phyloP scores from a whole-genome alignment of 768 basidiomycete genomes.

The Inosperma sp. region DNA sequence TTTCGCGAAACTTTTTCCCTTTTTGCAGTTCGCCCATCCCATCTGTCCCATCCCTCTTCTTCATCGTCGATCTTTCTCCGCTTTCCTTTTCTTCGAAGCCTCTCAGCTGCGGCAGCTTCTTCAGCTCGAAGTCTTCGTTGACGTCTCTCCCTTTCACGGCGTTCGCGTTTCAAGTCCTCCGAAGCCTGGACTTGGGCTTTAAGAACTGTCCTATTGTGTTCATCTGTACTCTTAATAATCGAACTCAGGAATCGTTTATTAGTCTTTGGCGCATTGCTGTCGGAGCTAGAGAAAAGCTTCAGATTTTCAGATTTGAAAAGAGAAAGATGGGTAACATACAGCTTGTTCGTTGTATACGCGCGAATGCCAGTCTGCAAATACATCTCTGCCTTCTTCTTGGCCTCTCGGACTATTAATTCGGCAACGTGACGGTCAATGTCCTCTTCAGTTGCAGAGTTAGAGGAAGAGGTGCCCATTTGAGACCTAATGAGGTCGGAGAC shows the following conservation, averaged over 20 bases:
- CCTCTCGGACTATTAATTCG: conserved; percentile 87
- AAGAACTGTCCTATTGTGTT: conserved; percentile 86
- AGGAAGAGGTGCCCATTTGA: conserved; percentile 64
- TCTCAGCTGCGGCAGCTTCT: conserved; percentile 70
- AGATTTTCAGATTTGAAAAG: neutral
- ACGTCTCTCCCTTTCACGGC: conserved; percentile 59
- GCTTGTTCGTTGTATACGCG: conserved; percentile 61
- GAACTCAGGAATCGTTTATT: conserved; percentile 80
- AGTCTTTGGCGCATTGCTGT: conserved; percentile 69
- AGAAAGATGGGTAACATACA: conserved; percentile 32
- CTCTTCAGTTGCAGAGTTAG: conserved; percentile 61
- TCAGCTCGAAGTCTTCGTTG: conserved; percentile 65
- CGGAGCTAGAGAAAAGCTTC: conserved; percentile 40
- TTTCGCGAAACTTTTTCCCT: conserved; percentile 43
- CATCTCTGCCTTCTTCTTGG: conserved; percentile 82
- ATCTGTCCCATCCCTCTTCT: conserved; percentile 48
- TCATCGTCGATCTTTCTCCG: conserved; percentile 21
- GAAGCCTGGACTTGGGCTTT: conserved; percentile 69
- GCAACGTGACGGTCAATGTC: conserved; percentile 92
- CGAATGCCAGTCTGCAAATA: conserved; percentile 75
- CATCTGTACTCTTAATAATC: conserved; percentile 91
- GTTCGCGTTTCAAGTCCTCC: conserved; percentile 63
- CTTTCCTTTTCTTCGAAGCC: conserved; percentile 36
- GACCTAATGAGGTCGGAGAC: conserved; percentile 78
- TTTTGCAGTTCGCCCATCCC: conserved; percentile 48